Conservation (phyloP, 768 basidiomycete genomes). For the Neoboletus magnificus region DNA sequence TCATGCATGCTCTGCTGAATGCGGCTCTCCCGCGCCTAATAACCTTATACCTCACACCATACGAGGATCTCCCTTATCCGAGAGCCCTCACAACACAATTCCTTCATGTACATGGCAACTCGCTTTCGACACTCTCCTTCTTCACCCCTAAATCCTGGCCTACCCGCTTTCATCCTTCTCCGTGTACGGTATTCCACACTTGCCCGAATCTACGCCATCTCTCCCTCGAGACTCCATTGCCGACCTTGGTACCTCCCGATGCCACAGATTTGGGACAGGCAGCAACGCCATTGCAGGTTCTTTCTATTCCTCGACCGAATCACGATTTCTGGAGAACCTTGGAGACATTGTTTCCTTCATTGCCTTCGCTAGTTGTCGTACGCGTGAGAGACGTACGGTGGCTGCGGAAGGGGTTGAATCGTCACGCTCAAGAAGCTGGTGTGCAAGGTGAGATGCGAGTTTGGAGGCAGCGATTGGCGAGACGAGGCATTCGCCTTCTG, state of each 20-base stretch:
- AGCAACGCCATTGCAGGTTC: constrained; percentile 46
- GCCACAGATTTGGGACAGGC: constrained; percentile 29
- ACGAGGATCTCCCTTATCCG: constrained; percentile 63
- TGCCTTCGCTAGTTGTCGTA: constrained; percentile 56
- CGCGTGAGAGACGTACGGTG: constrained; percentile 69
- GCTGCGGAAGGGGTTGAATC: constrained; percentile 64
- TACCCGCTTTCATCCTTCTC: constrained; percentile 53
- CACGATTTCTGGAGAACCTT: constrained; percentile 54
- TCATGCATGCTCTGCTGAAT: constrained; percentile 56
- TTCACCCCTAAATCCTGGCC: constrained; percentile 72
- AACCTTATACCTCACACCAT: constrained; percentile 70
- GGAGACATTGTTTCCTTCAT: constrained; percentile 49
- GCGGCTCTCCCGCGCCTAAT: constrained; percentile 60
- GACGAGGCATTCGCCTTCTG: constrained; percentile 57
- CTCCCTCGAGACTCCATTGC: constrained; percentile 69
- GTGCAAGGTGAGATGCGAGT: constrained; percentile 78
- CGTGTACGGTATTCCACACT: constrained; percentile 42
- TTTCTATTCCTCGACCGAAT: constrained; percentile 75
- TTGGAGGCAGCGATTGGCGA: constrained; percentile 62
- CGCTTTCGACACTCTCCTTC: constrained; percentile 59
- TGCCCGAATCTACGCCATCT: constrained; percentile 63
- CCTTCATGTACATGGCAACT: constrained; percentile 54
- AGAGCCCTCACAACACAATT: constrained; percentile 55
- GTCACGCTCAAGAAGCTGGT: constrained; percentile 65
- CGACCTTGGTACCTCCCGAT: constrained; percentile 39